Evolutionary conservation across 768 basidiomycete species (phyloP).

Genomic region (Trametes meyenii): DNA sequence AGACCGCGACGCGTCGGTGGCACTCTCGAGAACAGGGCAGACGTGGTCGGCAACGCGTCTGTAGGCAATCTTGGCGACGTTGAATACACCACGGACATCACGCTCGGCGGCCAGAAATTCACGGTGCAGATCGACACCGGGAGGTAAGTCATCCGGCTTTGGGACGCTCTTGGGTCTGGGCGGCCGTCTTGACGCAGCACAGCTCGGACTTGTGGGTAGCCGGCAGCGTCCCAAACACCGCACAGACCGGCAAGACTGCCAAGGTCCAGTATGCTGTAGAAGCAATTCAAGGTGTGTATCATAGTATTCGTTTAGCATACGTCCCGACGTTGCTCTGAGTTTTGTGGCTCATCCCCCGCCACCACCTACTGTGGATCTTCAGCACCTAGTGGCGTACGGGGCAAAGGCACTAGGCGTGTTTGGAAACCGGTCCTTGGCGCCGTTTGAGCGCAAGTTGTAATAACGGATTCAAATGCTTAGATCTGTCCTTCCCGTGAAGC

Average conservation of each 20-base stretch:
- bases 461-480: too few relatives aligned
- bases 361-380: too few relatives aligned
- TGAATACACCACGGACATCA: constrained; percentile 42
- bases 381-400: too few relatives aligned
- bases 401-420: too few relatives aligned
- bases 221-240: constrained; percentile 47
- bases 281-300: constrained; percentile 47
- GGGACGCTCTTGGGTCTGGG: not conserved
- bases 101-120: constrained; percentile 39
- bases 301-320: too few relatives aligned
- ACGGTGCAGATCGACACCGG: constrained; percentile 49
- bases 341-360: too few relatives aligned
- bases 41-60: constrained; percentile 32
- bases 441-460: too few relatives aligned
- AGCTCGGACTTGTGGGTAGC: constrained; percentile 78
- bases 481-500: too few relatives aligned
- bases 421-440: too few relatives aligned
- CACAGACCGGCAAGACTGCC: constrained; percentile 41
- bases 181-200: not conserved
- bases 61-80: constrained; percentile 38
- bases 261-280: constrained; percentile 59
- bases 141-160: constrained; percentile 35
- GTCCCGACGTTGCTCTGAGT: too few relatives aligned
- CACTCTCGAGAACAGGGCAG: constrained; percentile 30
- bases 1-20: constrained; percentile 1